Percentiles rank a stretch among this genome's conserved stretches.
Evolutionary conservation across 129 eudicot species (phyloP).

Genomic region (Helichrysum umbraculigerum): DNA sequence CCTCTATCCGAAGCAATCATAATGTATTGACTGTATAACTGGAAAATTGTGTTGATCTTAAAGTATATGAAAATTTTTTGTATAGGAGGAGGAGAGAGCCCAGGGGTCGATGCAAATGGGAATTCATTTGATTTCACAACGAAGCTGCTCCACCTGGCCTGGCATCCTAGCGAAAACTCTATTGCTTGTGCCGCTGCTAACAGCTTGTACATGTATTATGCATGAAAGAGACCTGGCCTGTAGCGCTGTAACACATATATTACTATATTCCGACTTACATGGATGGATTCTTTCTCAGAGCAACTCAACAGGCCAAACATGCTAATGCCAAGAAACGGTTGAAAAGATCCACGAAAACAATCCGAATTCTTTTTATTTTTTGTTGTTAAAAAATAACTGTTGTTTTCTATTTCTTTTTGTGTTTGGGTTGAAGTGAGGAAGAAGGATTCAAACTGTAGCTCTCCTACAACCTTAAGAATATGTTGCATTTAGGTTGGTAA

Average conservation of each 20-base stretch:
- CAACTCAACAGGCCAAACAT: constrained; percentile 22
- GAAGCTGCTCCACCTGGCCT: constrained; percentile 91
- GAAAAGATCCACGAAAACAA: constrained; percentile 13
- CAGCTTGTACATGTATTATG: constrained; percentile 99
- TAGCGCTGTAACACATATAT: constrained; percentile 24
- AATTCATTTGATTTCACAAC: constrained; percentile 91
- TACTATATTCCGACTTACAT: constrained; percentile 28
- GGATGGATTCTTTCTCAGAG: constrained; percentile 28
- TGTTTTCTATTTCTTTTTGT: constrained; percentile 20
- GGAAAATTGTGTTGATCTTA: neutral
- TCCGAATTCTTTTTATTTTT: constrained; percentile 39
- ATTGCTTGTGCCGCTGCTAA: constrained; percentile 99
- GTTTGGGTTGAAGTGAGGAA: constrained; percentile 69
- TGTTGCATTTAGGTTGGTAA: constrained; percentile 43
- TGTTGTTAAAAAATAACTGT: constrained; percentile 33
- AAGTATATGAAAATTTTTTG: neutral
- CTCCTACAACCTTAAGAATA: constrained; percentile 47
- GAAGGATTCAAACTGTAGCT: constrained; percentile 54
- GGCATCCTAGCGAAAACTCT: constrained; percentile 97
- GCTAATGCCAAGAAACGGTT: constrained; percentile 5
- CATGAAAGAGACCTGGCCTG: constrained; percentile 42
- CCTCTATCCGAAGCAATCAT: neutral
- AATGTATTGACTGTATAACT: neutral
- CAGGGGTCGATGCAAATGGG: constrained; percentile 83
- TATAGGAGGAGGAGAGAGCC: constrained; percentile 43